Evolutionary conservation across 768 basidiomycete genomes (phyloP).

Genomic region (Leccinum incarnatum): DNA sequence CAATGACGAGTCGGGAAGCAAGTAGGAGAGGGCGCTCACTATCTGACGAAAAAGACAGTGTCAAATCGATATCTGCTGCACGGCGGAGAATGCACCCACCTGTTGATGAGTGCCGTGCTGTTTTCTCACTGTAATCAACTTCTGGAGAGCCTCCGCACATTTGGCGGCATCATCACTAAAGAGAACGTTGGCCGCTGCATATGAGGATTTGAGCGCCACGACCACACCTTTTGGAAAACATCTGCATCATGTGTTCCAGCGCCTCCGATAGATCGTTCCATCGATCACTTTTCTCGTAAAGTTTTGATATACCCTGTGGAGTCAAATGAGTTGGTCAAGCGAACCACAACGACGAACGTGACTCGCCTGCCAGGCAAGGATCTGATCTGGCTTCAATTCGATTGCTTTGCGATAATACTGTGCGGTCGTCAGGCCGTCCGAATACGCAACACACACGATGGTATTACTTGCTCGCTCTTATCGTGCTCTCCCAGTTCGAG

Average conservation of each 20-base stretch:
- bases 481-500: slow-evolving; percentile 70
- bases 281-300: slow-evolving; percentile 62
- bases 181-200: background rate
- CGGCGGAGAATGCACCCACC: slow-evolving; percentile 34
- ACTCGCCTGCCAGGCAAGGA: slow-evolving; percentile 82
- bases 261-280: slow-evolving; percentile 58
- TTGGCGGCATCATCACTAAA: slow-evolving; percentile 70
- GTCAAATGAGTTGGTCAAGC: slow-evolving; percentile 3
- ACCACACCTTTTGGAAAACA: slow-evolving; percentile 59
- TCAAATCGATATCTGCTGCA: background rate
- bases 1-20: slow-evolving; percentile 72
- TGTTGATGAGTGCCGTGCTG: slow-evolving; percentile 59
- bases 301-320: slow-evolving; percentile 63
- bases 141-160: slow-evolving; percentile 80
- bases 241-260: slow-evolving; percentile 53
- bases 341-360: slow-evolving; percentile 5
- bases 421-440: slow-evolving; percentile 17
- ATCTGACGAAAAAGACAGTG: slow-evolving; percentile 43
- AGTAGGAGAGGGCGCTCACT: slow-evolving; percentile 57
- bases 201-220: background rate
- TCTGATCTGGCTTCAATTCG: slow-evolving; percentile 39
- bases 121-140: slow-evolving; percentile 60
- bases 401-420: slow-evolving; percentile 83
- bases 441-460: background rate
- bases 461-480: slow-evolving; percentile 82